Evolutionary conservation across 2,329 filamentous ascomycete species (phyloP), one percentile per base, ranked within the genome.

Genomic region (Alternaria ethzedia): DNA sequence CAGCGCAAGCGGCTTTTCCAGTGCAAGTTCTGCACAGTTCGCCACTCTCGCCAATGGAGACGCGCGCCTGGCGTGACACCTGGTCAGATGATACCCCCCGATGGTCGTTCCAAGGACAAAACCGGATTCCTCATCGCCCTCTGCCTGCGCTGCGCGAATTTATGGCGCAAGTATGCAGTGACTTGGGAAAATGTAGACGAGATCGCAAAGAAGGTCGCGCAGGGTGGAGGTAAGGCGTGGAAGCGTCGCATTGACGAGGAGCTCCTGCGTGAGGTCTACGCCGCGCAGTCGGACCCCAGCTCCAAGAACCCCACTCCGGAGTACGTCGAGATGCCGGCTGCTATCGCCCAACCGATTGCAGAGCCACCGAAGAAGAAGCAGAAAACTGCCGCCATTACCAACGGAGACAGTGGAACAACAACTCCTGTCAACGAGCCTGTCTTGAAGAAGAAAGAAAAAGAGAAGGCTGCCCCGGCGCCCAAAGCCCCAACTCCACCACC

Each of bases 121-220:
- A 88, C 88, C 12, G 84, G 86, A 15, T 89, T 91, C 36, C 88
- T 96, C 17, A 87, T 94, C 52, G 94, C 95, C 4, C 86, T 99
- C 5, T 99, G 96, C 78, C 87, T 94, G 61, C 89, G 95, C 63
- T 99, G 96, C 76, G 94, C 94, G 25, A 90, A 96, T 73, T 84
- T 99, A 9, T 99, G 96, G 96, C 90, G 96, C 54, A 92, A 95
- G 68, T 99, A 99, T 79, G 95, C 91, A 15, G 93, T 99, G 65
- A 93, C 96, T 70, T 99, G 93, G 89, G 96, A 98, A 79, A 93
- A 97, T 69, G 87, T 94, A 13, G 96, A 98, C 45, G 95, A 98
- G 73, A 88, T 97, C 41, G 88, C 90, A 43, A 97, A 94, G 82
- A 97, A 97, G 82, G 89, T 96, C 45, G 88, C 90, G 1, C 89